phyloP scores from a whole-genome alignment of 345 rosid genomes.

The Fremontodendron californicum region DNA sequence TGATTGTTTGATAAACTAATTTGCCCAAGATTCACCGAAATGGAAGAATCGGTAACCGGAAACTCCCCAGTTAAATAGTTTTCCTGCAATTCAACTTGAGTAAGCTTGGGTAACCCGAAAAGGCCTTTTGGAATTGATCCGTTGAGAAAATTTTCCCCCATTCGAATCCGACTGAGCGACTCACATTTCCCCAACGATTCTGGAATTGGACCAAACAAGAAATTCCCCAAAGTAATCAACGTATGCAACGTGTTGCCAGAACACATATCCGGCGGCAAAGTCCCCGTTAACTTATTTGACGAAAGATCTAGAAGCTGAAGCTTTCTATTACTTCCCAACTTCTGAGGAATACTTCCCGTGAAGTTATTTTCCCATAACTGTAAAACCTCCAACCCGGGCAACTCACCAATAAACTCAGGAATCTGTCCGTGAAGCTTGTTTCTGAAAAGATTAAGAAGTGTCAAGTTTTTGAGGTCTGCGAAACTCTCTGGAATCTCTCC shows the following conservation, averaged over 20 bases:
- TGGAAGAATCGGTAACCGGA: conserved; percentile 41
- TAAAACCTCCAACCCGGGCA: conserved; percentile 72
- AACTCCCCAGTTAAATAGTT: conserved; percentile 61
- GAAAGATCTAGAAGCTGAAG: conserved; percentile 65
- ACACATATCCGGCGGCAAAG: conserved; percentile 70
- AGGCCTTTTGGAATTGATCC: conserved; percentile 82
- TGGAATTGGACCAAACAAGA: conserved; percentile 74
- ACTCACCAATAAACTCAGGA: conserved; percentile 68
- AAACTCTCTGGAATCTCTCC: conserved; percentile 76
- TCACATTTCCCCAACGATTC: conserved; percentile 62
- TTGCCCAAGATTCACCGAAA: conserved; percentile 60
- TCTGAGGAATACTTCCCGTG: conserved; percentile 66
- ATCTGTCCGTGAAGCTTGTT: conserved; percentile 70
- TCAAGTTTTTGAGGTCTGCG: conserved; percentile 55
- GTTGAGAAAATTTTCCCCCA: conserved; percentile 82
- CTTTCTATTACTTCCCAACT: conserved; percentile 57
- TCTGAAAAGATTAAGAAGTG: no score
- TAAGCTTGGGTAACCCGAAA: conserved; percentile 60
- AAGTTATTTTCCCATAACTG: conserved; percentile 91
- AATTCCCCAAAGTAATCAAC: conserved; percentile 66
- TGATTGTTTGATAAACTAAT: conserved; percentile 70
- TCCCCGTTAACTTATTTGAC: conserved; percentile 73
- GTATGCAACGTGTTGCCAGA: conserved; percentile 57
- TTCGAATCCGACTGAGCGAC: conserved; percentile 70
- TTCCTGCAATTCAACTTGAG: conserved; percentile 80